Conservation (phyloP, 257 asterid species). For the Vinca minor region DNA sequence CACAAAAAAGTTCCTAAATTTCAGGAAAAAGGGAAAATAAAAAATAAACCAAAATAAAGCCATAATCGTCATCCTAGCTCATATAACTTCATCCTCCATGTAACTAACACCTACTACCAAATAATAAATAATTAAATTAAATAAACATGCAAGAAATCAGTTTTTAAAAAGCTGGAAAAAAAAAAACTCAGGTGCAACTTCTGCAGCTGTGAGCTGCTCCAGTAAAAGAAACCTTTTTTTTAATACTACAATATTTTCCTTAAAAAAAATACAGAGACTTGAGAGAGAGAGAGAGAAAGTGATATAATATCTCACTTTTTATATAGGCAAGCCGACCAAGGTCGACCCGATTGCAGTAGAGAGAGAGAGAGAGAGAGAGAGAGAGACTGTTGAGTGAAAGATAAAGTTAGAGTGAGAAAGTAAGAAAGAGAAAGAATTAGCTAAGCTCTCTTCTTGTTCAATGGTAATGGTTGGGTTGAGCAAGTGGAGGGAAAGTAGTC, state of each 20-base stretch:
- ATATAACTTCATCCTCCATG: too few species aligned
- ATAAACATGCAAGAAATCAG: neutral
- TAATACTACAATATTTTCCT: slow-evolving; percentile 8
- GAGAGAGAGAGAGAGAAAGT: slow-evolving; percentile 19
- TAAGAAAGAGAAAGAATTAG: neutral
- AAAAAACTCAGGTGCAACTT: slow-evolving; percentile 17
- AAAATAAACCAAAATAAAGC: slow-evolving; percentile 4
- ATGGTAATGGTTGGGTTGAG: slow-evolving; percentile 8
- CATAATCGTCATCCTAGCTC: slow-evolving; percentile 24
- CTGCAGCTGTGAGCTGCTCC: slow-evolving; percentile 21
- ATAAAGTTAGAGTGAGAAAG: slow-evolving; percentile 17
- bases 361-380: slow-evolving; percentile 28
- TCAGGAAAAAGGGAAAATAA: neutral
- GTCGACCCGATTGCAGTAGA: slow-evolving; percentile 74
- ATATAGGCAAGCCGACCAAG: slow-evolving; percentile 47
- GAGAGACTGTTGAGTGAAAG: too few species aligned
- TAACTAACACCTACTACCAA: too few species aligned
- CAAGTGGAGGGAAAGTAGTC: slow-evolving; percentile 13
- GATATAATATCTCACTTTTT: slow-evolving; percentile 16
- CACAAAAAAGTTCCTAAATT: neutral
- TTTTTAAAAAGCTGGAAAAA: slow-evolving; percentile 18
- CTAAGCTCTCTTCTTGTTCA: neutral
- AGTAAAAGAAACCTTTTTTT: slow-evolving; percentile 22
- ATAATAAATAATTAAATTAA: slow-evolving; percentile 1
- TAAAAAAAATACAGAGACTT: too few species aligned